These are phyloP conservation scores for Leishmania martiniquensis DNA, from an alignment of 208 protist genomes.

Conservation along the genomic window DNA sequence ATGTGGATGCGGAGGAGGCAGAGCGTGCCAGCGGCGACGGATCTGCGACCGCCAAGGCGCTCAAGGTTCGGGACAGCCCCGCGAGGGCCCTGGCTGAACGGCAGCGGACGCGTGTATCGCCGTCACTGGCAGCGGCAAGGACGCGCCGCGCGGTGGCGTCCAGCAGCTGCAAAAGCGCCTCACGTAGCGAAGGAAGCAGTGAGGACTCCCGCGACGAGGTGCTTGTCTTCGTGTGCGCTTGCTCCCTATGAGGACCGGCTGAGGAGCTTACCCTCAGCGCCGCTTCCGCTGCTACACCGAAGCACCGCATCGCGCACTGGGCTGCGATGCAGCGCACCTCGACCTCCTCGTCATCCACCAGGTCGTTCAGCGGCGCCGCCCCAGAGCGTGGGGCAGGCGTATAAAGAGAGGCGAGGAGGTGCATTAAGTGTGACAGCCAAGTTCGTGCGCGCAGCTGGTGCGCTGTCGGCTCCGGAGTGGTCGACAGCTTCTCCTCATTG, in stretches of 20 bases:
- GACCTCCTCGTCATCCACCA: constrained; percentile 58
- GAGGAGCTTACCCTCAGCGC: constrained; percentile 34
- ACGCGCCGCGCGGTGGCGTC: constrained; percentile 44
- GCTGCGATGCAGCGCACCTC: constrained; percentile 63
- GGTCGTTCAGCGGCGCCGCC: constrained; percentile 26
- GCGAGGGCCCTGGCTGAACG: constrained; percentile 55
- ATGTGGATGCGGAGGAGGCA: background rate
- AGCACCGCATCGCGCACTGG: constrained; percentile 38
- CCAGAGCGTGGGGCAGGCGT: constrained; percentile 19
- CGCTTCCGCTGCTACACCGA: constrained; percentile 36
- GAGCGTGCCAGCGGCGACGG: constrained; percentile 10
- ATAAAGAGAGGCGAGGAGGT: constrained; percentile 41
- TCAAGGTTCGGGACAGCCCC: constrained; percentile 53
- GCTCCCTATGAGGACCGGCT: background rate
- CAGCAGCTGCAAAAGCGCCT: constrained; percentile 29
- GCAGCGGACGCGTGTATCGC: constrained; percentile 55
- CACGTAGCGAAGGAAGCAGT: constrained; percentile 9
- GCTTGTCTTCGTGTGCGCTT: background rate
- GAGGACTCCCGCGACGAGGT: background rate
- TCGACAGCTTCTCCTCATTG: background rate
- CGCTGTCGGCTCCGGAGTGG: background rate
- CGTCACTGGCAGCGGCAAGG: constrained; percentile 40
- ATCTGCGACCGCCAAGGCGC: constrained; percentile 39
- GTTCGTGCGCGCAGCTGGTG: constrained; percentile 9
- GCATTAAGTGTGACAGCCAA: constrained; percentile 24